Base-by-base conservation (phyloP, 257 asterid species). In the Fraxinus cuspidata region DNA sequence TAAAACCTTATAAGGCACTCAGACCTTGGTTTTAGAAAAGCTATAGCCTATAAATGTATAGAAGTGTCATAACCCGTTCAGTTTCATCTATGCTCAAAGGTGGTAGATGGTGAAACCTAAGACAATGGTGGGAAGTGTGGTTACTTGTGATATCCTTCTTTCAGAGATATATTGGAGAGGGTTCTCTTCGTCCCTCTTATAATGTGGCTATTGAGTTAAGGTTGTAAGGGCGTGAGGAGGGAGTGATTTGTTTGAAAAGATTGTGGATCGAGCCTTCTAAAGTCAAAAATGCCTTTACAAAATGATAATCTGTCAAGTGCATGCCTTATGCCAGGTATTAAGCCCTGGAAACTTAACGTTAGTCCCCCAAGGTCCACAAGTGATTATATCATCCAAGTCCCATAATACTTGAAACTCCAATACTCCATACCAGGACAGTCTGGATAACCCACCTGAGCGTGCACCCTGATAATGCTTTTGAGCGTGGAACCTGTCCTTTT, bases 101-200 rank as follows among this genome's bases (percentile, higher is more conserved):
- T 35, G 65, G 37, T 65, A 38, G 72, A 72, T 63, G 78, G 64
- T 72, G 77, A 44, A 34, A 19, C 66, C 73, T 11, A 16, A n/a
- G 25, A 31, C 35, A 19, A 8, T 32, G 18, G 11, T 23, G 4
- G 75, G 75, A 32, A 67, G 75, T 9, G 53, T 69, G 75, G 70
- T 69, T 38, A 15, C 35, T 38, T 32, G 56, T 18, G 42, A 25
- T 12, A 23, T 68, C 58, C n/a, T 69, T 21, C 19, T 21, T 68
- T 51, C 42, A 18, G 27, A 47, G 7, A 47, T 6, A 77, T 21
- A 15, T 5, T n/a, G 11, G 23, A 8, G 13, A 47, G 37, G 70
- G 56, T 34, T 10, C 42, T 25, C 15, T 10, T 23, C 21, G 32
- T 64, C 73, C 28, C 15, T 12, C 27, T 0, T 51, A 35, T 63